phyloP scores from a whole-genome alignment of 441 rosid genomes.

The Macaranga tanarius region DNA sequence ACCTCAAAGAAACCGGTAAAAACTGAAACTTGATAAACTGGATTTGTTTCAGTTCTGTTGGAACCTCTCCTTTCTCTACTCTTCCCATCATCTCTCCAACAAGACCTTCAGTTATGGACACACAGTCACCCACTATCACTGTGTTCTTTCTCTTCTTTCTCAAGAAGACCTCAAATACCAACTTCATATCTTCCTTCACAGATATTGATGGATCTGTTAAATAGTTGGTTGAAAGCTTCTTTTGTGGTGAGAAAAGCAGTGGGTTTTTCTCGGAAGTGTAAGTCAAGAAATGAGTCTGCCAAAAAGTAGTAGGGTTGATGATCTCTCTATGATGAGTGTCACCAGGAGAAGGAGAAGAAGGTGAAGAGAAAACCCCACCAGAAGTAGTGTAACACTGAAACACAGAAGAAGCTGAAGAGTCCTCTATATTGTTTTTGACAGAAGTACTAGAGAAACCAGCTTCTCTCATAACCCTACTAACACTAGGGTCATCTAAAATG shows the following conservation, averaged over 20 bases:
- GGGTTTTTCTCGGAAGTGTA: conserved; percentile 58
- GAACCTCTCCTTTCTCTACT: conserved; percentile 72
- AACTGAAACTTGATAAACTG: conserved; percentile 65
- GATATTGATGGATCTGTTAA: conserved; percentile 38
- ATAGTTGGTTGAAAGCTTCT: conserved; percentile 29
- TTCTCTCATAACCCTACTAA: conserved; percentile 90
- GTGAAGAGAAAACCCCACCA: conserved; percentile 73
- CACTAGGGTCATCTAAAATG: conserved; percentile 92
- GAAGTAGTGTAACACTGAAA: conserved; percentile 45
- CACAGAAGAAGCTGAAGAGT: conserved; percentile 67
- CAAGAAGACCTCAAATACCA: conserved; percentile 63
- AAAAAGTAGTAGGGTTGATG: conserved; percentile 46
- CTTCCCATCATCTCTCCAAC: conserved; percentile 53
- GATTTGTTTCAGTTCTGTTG: conserved; percentile 54
- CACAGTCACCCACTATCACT: conserved; percentile 72
- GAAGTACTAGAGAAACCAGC: conserved; percentile 88
- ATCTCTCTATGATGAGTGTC: conserved; percentile 41
- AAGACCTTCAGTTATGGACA: conserved; percentile 53
- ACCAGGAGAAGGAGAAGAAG: conserved; percentile 56
- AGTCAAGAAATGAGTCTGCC: conserved; percentile 54
- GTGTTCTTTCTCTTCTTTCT: conserved; percentile 65
- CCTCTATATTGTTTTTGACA: conserved; percentile 70
- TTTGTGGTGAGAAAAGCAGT: conserved; percentile 50
- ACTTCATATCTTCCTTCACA: conserved; percentile 60
- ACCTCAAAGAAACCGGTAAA: conserved; percentile 58